These are phyloP conservation scores for Penicillium sp. DNA, from an alignment of 2,329 filamentous ascomycete species.

Conservation along the genomic window DNA sequence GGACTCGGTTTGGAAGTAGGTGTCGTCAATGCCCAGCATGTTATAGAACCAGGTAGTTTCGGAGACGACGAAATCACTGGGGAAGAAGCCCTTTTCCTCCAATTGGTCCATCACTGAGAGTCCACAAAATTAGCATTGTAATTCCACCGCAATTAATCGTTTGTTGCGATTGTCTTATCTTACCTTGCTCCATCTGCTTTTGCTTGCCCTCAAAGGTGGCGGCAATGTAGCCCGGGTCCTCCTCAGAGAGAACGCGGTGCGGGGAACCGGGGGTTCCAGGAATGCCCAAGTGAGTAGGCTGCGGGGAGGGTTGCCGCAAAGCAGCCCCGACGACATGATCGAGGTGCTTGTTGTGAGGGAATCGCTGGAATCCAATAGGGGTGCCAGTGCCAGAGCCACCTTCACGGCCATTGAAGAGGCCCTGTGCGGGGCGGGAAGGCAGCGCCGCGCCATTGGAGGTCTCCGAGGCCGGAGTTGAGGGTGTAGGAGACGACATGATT, in stretches of 20 bases:
- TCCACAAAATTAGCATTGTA: neutral
- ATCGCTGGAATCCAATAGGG: constrained; percentile 51
- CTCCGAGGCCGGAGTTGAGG: constrained; percentile 38
- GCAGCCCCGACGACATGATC: constrained; percentile 60
- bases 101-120: constrained; percentile 77
- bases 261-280: constrained; percentile 69
- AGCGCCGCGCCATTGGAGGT: constrained; percentile 36
- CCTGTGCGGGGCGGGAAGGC: constrained; percentile 39
- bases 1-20: constrained; percentile 92
- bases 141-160: neutral
- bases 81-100: constrained; percentile 82
- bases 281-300: constrained; percentile 83
- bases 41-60: constrained; percentile 98
- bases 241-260: constrained; percentile 80
- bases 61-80: constrained; percentile 77
- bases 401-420: constrained; percentile 43
- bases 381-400: constrained; percentile 47
- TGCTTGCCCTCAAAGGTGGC: constrained; percentile 92
- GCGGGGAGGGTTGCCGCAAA: constrained; percentile 77
- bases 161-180: constrained; percentile 50
- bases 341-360: constrained; percentile 62
- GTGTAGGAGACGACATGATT: constrained; percentile 41
- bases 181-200: constrained; percentile 84
- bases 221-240: constrained; percentile 91
- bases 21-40: constrained; percentile 95